Evolutionary conservation across 352 stramenopile species (phyloP), one percentile per base, ranked within the genome.

Genomic region (Pythium insidiosum): DNA sequence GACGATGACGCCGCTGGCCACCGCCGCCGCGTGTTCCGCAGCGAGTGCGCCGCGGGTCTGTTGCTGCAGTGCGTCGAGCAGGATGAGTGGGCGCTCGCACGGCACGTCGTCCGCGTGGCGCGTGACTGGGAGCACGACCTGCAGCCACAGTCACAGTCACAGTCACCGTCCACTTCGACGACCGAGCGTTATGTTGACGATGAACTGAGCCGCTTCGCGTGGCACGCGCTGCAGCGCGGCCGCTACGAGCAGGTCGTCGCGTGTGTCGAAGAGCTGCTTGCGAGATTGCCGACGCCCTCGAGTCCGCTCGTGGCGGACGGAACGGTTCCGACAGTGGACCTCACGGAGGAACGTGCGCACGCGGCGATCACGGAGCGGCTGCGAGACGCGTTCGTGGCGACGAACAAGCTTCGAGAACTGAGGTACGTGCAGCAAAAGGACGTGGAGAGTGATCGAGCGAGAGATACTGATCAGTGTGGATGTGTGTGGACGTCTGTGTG

Each of bases 21-120:
- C 24, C 33, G n/a, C 6, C 49, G 56, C 33, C 29, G 50, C 18
- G 60, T 53, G 5, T 65, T 70, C 30, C 67, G 81, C 0, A 82
- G 64, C 47, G 65, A 70, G 13, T 74, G 69, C 6, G 81, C 81
- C 0, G 68, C 73, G 4, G 71, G 84, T 42, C 39, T 93, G 9
- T 43, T 89, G 10, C 66, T 56, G 5, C 61, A 84, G 43, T 90
- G 81, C 53, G 53, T 90, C 22, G 78, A 88, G 43, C 73, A 88
- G 23, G 72, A 88, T 22, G 77, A 93, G 41, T 84, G 71, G 68
- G 49, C 59, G 1, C 56, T 93, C 1, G 81, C 77, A 5, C 66
- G 80, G 38, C 77, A 93, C 30, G 73, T 93, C 0, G 76, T 90
- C 3, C 81, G 81, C 11, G 81, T 93, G 7, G 75, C 78, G 6